Evolutionary conservation across 2,329 filamentous ascomycete species (phyloP).

Genomic region (Hypoxylon sp.): DNA sequence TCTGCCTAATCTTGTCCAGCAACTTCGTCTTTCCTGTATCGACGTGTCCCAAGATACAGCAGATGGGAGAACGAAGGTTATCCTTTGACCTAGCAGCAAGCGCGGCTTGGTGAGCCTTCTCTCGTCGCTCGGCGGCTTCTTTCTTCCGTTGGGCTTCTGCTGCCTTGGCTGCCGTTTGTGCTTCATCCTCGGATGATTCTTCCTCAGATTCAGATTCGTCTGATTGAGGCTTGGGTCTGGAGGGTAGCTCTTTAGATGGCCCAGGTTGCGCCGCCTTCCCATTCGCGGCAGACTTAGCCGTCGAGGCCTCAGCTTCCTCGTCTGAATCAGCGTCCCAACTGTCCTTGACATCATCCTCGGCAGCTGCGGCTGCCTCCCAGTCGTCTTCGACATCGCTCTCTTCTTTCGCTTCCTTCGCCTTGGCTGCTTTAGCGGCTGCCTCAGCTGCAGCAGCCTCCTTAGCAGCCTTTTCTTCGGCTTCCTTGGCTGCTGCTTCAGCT

Average conservation of each 20-base stretch:
- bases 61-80: constrained; percentile 96
- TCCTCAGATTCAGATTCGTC: constrained; percentile 70
- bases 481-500: constrained; percentile 75
- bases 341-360: constrained; percentile 85
- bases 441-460: constrained; percentile 69
- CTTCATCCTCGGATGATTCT: constrained; percentile 77
- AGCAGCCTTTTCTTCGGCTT: constrained; percentile 71
- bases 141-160: constrained; percentile 84
- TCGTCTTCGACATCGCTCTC: constrained; percentile 80
- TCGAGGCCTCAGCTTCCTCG: constrained; percentile 74
- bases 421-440: constrained; percentile 65
- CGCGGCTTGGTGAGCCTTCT: constrained; percentile 91
- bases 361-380: constrained; percentile 88
- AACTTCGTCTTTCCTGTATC: constrained; percentile 99
- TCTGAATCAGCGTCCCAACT: constrained; percentile 93
- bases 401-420: constrained; percentile 68
- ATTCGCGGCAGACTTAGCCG: constrained; percentile 44
- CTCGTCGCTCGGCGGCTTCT: constrained; percentile 88
- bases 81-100: constrained; percentile 92
- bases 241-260: constrained; percentile 49
- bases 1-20: constrained; percentile 97
- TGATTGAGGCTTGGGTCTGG: constrained; percentile 52
- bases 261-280: constrained; percentile 40
- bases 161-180: constrained; percentile 77
- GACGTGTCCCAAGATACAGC: constrained; percentile 99